Conservation (phyloP, 163 green algal species). For the Scenedesmus sp. region DNA sequence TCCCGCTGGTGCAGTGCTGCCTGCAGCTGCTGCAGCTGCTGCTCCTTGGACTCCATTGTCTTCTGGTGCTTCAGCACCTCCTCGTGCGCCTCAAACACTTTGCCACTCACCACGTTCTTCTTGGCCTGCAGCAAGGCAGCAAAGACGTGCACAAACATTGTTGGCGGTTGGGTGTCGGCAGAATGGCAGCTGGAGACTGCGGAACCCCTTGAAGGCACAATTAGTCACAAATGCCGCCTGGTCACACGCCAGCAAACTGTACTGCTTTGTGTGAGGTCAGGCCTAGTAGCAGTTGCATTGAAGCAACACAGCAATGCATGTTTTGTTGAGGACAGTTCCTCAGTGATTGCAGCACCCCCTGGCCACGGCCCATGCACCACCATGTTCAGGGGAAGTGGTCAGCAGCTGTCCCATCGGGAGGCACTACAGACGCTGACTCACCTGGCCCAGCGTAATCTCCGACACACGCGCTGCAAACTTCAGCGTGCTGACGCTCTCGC, state of each 20-base stretch:
- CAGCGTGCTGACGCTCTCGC: conserved; percentile 90
- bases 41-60: conserved; percentile 34
- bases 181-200: not conserved
- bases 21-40: conserved; percentile 32
- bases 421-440: conserved; percentile 34
- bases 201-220: no score
- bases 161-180: no score
- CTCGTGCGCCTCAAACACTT: conserved; percentile 71
- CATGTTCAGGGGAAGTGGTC: not conserved
- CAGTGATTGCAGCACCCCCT: not conserved
- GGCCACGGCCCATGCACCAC: not conserved
- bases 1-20: conserved; percentile 14
- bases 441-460: conserved; percentile 90
- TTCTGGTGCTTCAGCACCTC: conserved; percentile 45
- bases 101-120: conserved; percentile 71
- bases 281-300: not conserved
- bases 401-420: not conserved
- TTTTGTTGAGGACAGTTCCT: not conserved
- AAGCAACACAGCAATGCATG: not conserved
- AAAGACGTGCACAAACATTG: no score
- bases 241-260: no score
- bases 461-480: conserved; percentile 88
- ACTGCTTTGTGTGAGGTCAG: not conserved
- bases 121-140: conserved; percentile 61
- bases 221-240: not conserved